A percentile compares a stretch with the other conserved stretches of the same genome.
Evolutionary conservation across 345 rosid genomes (phyloP).

Genomic region (Hibiscus trionum): DNA sequence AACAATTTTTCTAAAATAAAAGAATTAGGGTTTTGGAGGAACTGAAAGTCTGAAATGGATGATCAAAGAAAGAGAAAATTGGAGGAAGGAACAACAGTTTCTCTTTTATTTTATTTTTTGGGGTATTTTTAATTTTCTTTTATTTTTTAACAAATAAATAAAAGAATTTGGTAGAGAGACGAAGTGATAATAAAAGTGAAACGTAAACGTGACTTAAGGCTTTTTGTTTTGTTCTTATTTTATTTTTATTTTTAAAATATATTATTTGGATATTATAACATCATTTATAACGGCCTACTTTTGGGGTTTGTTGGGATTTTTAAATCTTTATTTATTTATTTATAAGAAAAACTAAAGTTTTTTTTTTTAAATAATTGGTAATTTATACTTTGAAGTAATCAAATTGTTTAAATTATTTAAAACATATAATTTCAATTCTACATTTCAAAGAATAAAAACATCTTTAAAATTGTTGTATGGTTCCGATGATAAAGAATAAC

Average conservation of each 20-base stretch:
- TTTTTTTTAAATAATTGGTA: not conserved
- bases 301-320: not conserved
- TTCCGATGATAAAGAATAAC: too few species aligned
- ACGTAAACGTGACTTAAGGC: not conserved
- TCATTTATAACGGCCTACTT: not conserved
- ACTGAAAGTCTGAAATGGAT: not conserved
- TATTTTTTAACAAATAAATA: too few species aligned
- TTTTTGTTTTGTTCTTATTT: not conserved
- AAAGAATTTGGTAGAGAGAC: too few species aligned
- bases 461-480: too few species aligned
- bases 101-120: not conserved
- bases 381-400: not conserved
- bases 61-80: conserved; percentile 1
- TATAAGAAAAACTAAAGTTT: not conserved
- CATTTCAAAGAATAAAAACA: too few species aligned
- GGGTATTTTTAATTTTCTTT: not conserved
- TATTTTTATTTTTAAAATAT: not conserved
- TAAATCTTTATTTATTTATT: not conserved
- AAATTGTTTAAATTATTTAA: too few species aligned
- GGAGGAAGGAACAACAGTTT: not conserved
- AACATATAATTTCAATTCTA: too few species aligned
- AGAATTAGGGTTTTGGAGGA: conserved; percentile 7
- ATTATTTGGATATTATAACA: not conserved
- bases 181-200: too few species aligned
- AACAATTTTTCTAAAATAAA: not conserved